phyloP scores from a whole-genome alignment of 176 grass and related monocot species.

The Alloteropsis semialata region DNA sequence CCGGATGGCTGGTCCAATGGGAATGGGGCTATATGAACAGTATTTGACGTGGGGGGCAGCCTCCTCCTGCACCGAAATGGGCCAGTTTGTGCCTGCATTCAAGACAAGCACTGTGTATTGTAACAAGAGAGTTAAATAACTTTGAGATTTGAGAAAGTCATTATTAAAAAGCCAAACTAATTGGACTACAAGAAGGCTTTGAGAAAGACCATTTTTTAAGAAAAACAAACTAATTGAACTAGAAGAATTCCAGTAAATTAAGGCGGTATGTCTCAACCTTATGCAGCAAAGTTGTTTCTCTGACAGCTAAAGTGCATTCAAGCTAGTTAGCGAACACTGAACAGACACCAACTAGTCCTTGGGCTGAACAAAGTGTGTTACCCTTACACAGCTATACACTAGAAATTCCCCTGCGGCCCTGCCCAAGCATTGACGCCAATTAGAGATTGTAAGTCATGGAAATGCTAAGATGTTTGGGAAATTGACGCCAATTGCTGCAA shows the following conservation, averaged over 20 bases:
- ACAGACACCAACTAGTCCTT: neutral
- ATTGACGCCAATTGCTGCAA: neutral
- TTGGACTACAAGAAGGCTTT: neutral
- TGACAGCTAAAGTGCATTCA: neutral
- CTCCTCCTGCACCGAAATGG: conserved; percentile 15
- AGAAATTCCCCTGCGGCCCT: neutral
- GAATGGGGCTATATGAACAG: neutral
- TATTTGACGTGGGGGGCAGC: neutral
- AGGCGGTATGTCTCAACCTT: neutral
- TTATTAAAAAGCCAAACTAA: neutral
- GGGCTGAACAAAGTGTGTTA: neutral
- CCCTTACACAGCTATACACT: neutral
- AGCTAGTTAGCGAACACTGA: neutral
- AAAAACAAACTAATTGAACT: neutral
- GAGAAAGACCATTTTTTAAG: neutral
- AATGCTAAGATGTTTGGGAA: neutral
- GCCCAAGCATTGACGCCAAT: too few relatives aligned
- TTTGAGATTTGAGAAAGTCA: too few relatives aligned
- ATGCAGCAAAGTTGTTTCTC: neutral
- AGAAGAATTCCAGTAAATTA: conserved; percentile 2
- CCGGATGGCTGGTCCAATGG: neutral
- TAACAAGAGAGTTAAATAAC: neutral
- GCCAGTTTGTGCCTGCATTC: conserved; percentile 30
- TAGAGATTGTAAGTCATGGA: neutral
- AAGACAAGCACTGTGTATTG: neutral